phyloP scores from a whole-genome alignment of 305 asterid genomes.

The Solanum hybrid region DNA sequence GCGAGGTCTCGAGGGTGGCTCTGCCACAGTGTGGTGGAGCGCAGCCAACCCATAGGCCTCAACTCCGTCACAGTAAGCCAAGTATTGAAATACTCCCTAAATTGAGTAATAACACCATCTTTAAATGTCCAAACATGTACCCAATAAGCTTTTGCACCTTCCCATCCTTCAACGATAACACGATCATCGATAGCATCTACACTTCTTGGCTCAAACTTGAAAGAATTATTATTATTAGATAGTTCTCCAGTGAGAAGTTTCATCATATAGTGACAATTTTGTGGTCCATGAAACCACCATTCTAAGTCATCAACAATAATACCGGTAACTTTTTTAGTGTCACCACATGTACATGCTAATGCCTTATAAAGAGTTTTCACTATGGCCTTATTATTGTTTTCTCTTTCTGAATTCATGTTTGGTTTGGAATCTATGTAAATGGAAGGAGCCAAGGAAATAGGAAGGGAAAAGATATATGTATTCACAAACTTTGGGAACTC shows the following conservation, averaged over 20 bases:
- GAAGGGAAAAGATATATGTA: not conserved
- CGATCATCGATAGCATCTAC: constrained; percentile 44
- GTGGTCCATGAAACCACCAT: constrained; percentile 96
- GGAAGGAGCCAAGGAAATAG: not conserved
- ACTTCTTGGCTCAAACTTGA: constrained; percentile 50
- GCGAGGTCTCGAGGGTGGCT: constrained; percentile 68
- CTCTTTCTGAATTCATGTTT: constrained; percentile 7
- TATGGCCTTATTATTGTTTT: constrained; percentile 26
- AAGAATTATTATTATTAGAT: constrained; percentile 7
- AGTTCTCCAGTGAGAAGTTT: constrained; percentile 54
- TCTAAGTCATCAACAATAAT: constrained; percentile 47
- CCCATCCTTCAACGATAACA: constrained; percentile 84
- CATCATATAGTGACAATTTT: constrained; percentile 73
- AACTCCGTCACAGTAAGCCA: constrained; percentile 67
- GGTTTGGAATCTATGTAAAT: not conserved
- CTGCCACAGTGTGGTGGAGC: constrained; percentile 53
- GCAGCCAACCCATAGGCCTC: constrained; percentile 19
- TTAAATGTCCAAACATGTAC: constrained; percentile 67
- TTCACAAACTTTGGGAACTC: not conserved
- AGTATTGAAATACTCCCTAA: constrained; percentile 68
- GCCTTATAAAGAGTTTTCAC: constrained; percentile 46
- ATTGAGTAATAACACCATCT: constrained; percentile 53
- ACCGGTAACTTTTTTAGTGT: constrained; percentile 12
- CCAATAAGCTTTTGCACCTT: constrained; percentile 61
- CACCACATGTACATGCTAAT: constrained; percentile 13